Conservation (phyloP, 169 alveolate genomes). For the Nephromyces sp. region DNA sequence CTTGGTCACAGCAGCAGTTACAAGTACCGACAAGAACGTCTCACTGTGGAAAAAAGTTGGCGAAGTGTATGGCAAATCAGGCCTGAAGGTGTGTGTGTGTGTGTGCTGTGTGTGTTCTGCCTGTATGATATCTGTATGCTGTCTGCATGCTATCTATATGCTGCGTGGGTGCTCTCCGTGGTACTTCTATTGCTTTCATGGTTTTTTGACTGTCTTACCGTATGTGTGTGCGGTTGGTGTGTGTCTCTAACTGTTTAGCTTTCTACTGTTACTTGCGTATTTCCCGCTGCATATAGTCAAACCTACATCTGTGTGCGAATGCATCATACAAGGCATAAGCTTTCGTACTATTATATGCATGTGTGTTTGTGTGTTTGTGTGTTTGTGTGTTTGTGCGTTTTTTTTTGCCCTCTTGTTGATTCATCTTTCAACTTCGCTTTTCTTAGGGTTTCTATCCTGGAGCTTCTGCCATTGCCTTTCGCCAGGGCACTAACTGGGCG, state of each 20-base stretch:
- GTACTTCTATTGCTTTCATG: not conserved
- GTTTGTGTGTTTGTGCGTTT: not conserved
- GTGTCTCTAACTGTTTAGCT: too few species aligned
- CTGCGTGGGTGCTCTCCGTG: not conserved
- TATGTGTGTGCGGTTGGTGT: too few species aligned
- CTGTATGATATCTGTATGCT: not conserved
- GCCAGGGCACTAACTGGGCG: slow-evolving; percentile 70
- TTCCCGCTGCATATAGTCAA: not conserved
- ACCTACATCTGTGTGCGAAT: not conserved
- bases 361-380: not conserved
- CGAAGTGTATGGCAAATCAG: slow-evolving; percentile 23
- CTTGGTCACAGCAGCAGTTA: slow-evolving; percentile 54
- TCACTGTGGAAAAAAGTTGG: not conserved
- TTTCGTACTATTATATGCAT: not conserved
- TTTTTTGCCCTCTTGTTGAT: not conserved
- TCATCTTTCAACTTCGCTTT: not conserved
- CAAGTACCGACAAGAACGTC: slow-evolving; percentile 28
- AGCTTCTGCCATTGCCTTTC: slow-evolving; percentile 49
- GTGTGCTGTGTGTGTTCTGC: too few species aligned
- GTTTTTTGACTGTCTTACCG: too few species aligned
- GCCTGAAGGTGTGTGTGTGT: too few species aligned
- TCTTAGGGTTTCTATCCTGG: slow-evolving; percentile 51
- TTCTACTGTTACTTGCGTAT: too few species aligned
- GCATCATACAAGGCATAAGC: not conserved
- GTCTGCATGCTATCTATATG: not conserved